Evolutionary conservation across 768 basidiomycete species (phyloP).

Genomic region (Mycena haematopus): DNA sequence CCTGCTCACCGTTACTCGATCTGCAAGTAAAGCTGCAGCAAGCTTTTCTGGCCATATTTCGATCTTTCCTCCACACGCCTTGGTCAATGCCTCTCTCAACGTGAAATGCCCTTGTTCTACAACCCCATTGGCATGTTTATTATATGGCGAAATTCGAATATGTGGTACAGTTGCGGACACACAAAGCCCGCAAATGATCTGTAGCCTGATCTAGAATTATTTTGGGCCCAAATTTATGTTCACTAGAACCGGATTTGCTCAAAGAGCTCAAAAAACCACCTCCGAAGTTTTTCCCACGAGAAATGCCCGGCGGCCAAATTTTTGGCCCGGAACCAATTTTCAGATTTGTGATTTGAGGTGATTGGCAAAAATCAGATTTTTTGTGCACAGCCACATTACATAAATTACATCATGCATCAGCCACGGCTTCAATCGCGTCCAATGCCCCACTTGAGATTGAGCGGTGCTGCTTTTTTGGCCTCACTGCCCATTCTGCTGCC

Average conservation of each 20-base stretch:
- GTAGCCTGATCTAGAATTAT: conserved; percentile 6
- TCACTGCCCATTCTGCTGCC: conserved; percentile 39
- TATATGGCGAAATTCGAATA: too few relatives aligned
- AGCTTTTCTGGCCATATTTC: too few relatives aligned
- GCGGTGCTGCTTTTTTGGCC: conserved; percentile 36
- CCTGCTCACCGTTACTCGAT: too few relatives aligned
- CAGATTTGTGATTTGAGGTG: too few relatives aligned
- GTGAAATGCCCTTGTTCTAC: too few relatives aligned
- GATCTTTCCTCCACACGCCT: too few relatives aligned
- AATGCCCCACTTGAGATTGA: conserved; percentile 30
- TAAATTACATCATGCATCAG: not conserved
- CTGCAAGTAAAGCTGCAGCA: too few relatives aligned
- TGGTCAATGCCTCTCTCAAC: too few relatives aligned
- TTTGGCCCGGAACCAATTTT: too few relatives aligned
- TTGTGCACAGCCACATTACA: conserved; percentile 12
- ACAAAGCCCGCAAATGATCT: conserved; percentile 15
- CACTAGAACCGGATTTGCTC: not conserved
- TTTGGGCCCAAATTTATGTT: conserved; percentile 2
- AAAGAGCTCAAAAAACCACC: conserved; percentile 18
- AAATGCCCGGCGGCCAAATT: conserved; percentile 6
- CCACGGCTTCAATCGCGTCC: conserved; percentile 29
- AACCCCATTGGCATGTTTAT: too few relatives aligned
- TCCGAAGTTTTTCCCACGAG: conserved; percentile 21
- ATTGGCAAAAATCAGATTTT: conserved; percentile 20
- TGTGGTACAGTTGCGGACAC: conserved; percentile 14